phyloP scores from a whole-genome alignment of 768 basidiomycete species.

The Lentinula detonsa region DNA sequence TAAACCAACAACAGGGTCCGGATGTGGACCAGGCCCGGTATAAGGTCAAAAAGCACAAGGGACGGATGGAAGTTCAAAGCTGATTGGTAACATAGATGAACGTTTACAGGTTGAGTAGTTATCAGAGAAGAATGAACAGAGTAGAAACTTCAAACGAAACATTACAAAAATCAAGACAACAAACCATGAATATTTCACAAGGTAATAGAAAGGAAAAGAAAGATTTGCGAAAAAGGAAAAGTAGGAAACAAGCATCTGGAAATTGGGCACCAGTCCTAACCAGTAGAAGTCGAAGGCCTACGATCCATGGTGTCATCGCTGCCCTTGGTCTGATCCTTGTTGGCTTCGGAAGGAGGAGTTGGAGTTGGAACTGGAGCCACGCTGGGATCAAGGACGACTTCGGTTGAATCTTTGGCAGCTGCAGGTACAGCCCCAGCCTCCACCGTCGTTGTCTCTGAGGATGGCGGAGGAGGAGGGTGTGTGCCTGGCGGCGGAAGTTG shows the following conservation, averaged over 20 bases:
- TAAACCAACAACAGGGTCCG: constrained; percentile 10
- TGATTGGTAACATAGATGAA: not conserved
- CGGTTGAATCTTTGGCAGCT: not conserved
- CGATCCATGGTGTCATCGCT: not conserved
- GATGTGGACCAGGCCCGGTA: constrained; percentile 4
- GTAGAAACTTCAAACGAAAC: not conserved
- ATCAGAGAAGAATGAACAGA: not conserved
- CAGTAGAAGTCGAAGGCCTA: not conserved
- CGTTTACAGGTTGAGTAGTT: not conserved
- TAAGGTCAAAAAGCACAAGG: constrained; percentile 4
- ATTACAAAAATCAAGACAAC: not conserved
- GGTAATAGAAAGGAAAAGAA: too few species aligned
- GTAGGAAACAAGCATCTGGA: not conserved
- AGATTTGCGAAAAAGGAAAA: not conserved
- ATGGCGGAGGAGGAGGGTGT: constrained; percentile 26
- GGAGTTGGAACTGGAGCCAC: not conserved
- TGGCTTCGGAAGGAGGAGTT: not conserved
- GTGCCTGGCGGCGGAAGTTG: constrained; percentile 22
- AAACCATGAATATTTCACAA: not conserved
- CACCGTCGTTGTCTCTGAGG: not conserved
- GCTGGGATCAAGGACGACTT: not conserved
- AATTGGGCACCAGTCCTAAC: not conserved
- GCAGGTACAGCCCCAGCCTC: constrained; percentile 7
- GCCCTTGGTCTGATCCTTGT: not conserved
- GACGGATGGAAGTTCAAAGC: not conserved